phyloP scores from a whole-genome alignment of 257 asterid species.

The Przewalskia tangutica region DNA sequence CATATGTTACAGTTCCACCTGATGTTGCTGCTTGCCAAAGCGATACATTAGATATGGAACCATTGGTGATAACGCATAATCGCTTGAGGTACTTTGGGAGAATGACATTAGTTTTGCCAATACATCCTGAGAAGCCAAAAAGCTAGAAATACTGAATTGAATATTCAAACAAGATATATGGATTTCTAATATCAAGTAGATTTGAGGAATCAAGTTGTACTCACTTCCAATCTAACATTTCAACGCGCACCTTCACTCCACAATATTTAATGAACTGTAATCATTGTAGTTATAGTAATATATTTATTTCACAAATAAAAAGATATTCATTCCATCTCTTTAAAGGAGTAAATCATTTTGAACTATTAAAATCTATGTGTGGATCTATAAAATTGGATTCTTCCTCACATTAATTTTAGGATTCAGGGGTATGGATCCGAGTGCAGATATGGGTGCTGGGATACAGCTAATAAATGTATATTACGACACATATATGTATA shows the following conservation, averaged over 20 bases:
- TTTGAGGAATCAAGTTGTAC: neutral
- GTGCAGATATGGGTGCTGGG: neutral
- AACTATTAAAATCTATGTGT: neutral
- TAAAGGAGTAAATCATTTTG: neutral
- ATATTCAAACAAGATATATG: neutral
- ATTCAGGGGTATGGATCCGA: neutral
- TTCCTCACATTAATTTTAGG: neutral
- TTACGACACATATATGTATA: neutral
- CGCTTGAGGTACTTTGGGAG: conserved; percentile 6
- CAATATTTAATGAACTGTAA: neutral
- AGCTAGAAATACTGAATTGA: neutral
- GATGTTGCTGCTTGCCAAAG: conserved; percentile 9
- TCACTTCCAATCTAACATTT: neutral
- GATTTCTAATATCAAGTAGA: neutral
- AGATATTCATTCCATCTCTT: neutral
- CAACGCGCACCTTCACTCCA: neutral
- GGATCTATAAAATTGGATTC: neutral
- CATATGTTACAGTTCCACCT: conserved; percentile 9
- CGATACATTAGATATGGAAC: conserved; percentile 10
- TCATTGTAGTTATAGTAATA: neutral
- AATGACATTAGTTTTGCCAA: conserved; percentile 11
- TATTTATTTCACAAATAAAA: neutral
- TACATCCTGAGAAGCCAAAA: conserved; percentile 13
- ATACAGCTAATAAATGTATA: neutral
- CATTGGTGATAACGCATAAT: conserved; percentile 9